These are phyloP conservation scores for Saksenaea oblongispora DNA, from an alignment of 371 early-diverging fungal species.

Conservation along the genomic window DNA sequence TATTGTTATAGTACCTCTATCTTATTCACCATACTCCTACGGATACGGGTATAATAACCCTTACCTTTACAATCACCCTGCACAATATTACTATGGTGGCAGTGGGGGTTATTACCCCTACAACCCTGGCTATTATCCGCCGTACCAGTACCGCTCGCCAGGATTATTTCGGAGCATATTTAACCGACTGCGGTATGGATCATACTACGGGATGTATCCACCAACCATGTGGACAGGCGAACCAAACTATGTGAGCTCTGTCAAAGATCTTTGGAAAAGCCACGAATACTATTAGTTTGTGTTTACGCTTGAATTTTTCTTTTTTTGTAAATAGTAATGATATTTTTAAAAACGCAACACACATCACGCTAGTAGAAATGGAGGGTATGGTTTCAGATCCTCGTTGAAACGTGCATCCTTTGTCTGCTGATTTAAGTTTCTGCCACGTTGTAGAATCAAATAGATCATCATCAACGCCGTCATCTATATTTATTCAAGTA, in stretches of 20 bases:
- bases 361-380: background rate
- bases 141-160: slow-evolving; percentile 13
- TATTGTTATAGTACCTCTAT: background rate
- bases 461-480: background rate
- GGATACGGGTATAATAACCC: slow-evolving; percentile 13
- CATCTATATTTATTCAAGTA: background rate
- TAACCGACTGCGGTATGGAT: slow-evolving; percentile 21
- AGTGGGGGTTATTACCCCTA: slow-evolving; percentile 14
- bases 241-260: slow-evolving; percentile 23
- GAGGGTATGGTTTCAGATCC: background rate
- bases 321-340: background rate
- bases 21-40: slow-evolving; percentile 4
- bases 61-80: slow-evolving; percentile 13
- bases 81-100: slow-evolving; percentile 8
- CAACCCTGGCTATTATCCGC: slow-evolving; percentile 6
- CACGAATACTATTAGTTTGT: slow-evolving; percentile 16
- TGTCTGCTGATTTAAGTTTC: background rate
- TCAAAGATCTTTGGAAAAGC: slow-evolving; percentile 27
- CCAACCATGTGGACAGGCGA: slow-evolving; percentile 18
- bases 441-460: background rate
- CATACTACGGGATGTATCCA: slow-evolving; percentile 11
- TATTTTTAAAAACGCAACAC: background rate
- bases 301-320: background rate
- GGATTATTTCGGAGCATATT: slow-evolving; percentile 19
- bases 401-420: background rate